Percentiles rank a stretch among this genome's conserved stretches.
These are phyloP conservation scores for Plasmodiophora brassicae DNA, from an alignment of 208 protist species.

Conservation along the genomic window DNA sequence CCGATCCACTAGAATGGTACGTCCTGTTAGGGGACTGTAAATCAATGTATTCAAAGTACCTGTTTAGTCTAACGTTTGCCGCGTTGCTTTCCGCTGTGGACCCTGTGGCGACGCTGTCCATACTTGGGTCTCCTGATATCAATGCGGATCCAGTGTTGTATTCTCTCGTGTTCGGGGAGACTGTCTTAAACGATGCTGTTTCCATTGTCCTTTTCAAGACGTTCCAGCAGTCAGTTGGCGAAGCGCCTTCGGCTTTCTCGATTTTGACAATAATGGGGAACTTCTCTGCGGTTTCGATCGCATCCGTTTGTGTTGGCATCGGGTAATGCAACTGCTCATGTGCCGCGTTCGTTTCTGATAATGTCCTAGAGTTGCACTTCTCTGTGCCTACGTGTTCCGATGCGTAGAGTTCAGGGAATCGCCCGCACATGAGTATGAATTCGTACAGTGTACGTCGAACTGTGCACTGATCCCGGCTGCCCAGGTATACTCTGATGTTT, in stretches of 20 bases:
- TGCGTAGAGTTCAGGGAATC: constrained; percentile 23
- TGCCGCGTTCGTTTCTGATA: background rate
- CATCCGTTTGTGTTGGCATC: background rate
- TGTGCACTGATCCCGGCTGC: too few species aligned
- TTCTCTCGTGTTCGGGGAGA: constrained; percentile 43
- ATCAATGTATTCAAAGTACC: background rate
- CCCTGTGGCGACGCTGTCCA: constrained; percentile 42
- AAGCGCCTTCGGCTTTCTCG: background rate
- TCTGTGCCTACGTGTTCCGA: constrained; percentile 26
- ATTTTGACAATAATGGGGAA: background rate
- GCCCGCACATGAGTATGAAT: background rate
- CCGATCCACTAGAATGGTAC: constrained; percentile 19
- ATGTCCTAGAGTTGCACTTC: background rate
- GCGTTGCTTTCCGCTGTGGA: constrained; percentile 35
- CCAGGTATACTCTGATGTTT: constrained; percentile 35
- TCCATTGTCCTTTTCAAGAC: constrained; percentile 43
- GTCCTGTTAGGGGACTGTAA: background rate
- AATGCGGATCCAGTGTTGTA: constrained; percentile 44
- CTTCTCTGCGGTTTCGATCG: background rate
- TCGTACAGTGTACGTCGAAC: too few species aligned
- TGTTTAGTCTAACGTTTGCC: constrained; percentile 32
- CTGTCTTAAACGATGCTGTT: constrained; percentile 44
- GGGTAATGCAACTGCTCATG: background rate
- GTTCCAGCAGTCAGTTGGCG: background rate
- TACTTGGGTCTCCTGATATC: constrained; percentile 28